Evolutionary conservation across 352 stramenopile genomes (phyloP), one percentile per base, ranked within the genome.

Genomic region (Phytopythium sindhum): DNA sequence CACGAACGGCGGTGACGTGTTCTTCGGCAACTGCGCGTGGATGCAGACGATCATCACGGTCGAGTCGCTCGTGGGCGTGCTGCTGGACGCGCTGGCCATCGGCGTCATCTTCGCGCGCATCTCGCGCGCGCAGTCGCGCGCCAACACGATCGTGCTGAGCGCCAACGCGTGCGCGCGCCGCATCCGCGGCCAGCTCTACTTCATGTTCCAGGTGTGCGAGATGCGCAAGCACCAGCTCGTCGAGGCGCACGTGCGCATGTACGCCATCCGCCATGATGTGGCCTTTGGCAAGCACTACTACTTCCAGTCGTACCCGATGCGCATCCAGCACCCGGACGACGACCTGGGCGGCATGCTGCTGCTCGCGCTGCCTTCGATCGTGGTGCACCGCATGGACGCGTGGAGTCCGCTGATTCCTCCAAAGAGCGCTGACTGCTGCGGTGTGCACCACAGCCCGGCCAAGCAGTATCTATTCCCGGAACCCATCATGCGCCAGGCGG

Each of bases 71-170:
- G 71, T 86, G 11, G 84, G 87, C 21, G 87, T 99, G 24, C 76
- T 98, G 35, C 89, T 98, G 52, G 93, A 98, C 61, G 93, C 95
- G 3, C 67, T 98, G 24, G 82, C 91, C 4, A 97, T 99, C 64
- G 97, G 97, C 50, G 76, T 99, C 28, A 84, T 99, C 59, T 99
- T 98, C 73, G 89, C 97, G 66, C 80, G 95, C 29, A 91, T 99
- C 56, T 96, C 93, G 44, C 79, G 93, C 5, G 95, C 92, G 14
- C 86, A 97, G 63, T 78, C 84, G 28, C 86, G 97, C 41, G 90
- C 93, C 56, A 95, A 90, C 64, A 98, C 94, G 12, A 97, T 99
- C 67, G 76, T 98, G 1, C 93, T 99, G 69, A 98, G 86, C 66
- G 92, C 97, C 50, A 91, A 94, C 59, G 95, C 96, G 4, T 81